A percentile compares a stretch with the other conserved stretches of the same genome.
These are phyloP conservation scores for Claviceps purpurea DNA, from an alignment of 2,329 filamentous ascomycete species.

Conservation along the genomic window DNA sequence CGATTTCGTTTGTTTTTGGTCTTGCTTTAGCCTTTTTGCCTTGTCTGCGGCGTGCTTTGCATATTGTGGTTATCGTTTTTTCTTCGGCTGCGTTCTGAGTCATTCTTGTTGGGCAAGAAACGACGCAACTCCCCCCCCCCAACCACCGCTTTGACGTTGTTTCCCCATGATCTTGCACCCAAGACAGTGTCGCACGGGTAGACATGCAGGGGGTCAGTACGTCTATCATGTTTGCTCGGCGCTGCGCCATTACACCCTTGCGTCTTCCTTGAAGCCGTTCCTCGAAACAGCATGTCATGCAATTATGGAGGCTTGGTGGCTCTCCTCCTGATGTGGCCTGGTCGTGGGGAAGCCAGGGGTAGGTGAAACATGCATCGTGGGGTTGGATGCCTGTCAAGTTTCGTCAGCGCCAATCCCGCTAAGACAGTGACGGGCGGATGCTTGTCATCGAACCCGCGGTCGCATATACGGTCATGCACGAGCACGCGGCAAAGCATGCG, in stretches of 20 bases:
- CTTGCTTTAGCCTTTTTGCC: conserved; percentile 6
- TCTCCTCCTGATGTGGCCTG: not conserved
- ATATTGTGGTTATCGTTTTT: not conserved
- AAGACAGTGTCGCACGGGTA: not conserved
- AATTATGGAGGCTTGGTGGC: not conserved
- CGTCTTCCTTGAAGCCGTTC: no score
- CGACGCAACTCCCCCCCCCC: not conserved
- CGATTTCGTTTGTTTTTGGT: conserved; percentile 4
- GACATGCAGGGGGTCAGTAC: not conserved
- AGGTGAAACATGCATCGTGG: not conserved
- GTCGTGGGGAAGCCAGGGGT: not conserved
- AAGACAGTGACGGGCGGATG: not conserved
- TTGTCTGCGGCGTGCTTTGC: no score
- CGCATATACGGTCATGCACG: conserved; percentile 4
- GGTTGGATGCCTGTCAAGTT: not conserved
- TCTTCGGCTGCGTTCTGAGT: not conserved
- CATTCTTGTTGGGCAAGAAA: not conserved
- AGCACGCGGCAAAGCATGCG: not conserved
- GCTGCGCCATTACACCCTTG: not conserved
- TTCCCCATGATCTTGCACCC: not conserved
- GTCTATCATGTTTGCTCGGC: not conserved
- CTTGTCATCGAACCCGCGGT: not conserved
- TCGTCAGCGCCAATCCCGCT: not conserved
- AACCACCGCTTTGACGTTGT: not conserved
- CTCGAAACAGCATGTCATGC: no score